phyloP scores from a whole-genome alignment of 2,329 filamentous ascomycete species.

The Arthrobotrys musiformis region DNA sequence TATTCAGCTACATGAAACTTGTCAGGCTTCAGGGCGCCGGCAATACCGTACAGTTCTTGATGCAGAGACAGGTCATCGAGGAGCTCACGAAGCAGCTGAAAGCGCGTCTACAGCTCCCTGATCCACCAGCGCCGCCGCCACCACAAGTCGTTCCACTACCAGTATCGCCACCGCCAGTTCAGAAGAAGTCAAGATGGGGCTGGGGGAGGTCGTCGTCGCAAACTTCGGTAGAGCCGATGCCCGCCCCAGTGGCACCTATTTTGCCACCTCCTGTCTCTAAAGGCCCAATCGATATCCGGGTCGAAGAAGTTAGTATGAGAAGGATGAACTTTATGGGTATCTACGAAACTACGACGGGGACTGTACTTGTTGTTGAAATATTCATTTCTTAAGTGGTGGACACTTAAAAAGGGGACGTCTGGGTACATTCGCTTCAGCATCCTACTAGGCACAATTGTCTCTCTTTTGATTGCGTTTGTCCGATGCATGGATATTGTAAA shows the following conservation, averaged over 20 bases:
- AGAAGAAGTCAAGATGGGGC: constrained; percentile 53
- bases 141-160: constrained; percentile 26
- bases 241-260: constrained; percentile 24
- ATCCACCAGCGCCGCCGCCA: constrained; percentile 33
- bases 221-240: not conserved
- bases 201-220: constrained; percentile 37
- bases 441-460: too few relatives aligned
- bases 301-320: constrained; percentile 54
- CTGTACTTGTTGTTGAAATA: constrained; percentile 49
- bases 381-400: constrained; percentile 14
- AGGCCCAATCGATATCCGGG: constrained; percentile 44
- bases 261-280: constrained; percentile 11
- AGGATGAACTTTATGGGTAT: constrained; percentile 50
- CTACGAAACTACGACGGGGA: constrained; percentile 44
- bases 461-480: not conserved
- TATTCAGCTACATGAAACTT: constrained; percentile 47
- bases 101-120: constrained; percentile 38
- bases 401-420: not conserved
- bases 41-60: constrained; percentile 51
- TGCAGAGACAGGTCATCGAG: constrained; percentile 46
- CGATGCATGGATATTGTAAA: constrained; percentile 18
- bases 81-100: constrained; percentile 49
- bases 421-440: not conserved
- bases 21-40: constrained; percentile 37
- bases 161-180: constrained; percentile 35